These are phyloP conservation scores for Leccinum brunneo-olivaceum DNA, from an alignment of 1,284 basidiomycete species.

Conservation along the genomic window DNA sequence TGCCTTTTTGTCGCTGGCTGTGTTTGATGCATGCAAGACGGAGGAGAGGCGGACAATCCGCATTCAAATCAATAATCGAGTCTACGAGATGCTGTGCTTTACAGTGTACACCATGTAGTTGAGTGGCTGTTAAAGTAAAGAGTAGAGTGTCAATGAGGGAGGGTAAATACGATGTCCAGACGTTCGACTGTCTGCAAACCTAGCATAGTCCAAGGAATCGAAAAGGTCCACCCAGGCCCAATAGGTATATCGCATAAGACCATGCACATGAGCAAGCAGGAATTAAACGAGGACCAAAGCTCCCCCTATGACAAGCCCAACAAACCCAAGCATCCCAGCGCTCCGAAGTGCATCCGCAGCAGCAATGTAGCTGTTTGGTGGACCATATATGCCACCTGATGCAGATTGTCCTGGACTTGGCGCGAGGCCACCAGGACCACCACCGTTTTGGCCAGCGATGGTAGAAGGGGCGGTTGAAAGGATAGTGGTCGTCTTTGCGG, in stretches of 20 bases:
- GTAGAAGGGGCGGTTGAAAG: conserved; percentile 53
- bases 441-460: conserved; percentile 46
- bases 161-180: conserved; percentile 18
- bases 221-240: conserved; percentile 13
- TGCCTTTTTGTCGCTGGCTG: conserved; percentile 39
- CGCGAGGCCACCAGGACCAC: conserved; percentile 39
- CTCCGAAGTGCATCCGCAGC: conserved; percentile 42
- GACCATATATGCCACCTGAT: conserved; percentile 45
- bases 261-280: neutral
- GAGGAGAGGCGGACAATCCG: conserved; percentile 1
- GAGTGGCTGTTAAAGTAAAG: conserved; percentile 16
- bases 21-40: conserved; percentile 30
- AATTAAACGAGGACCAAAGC: conserved; percentile 40
- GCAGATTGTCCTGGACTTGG: conserved; percentile 39
- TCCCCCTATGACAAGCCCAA: conserved; percentile 41
- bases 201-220: conserved; percentile 16
- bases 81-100: conserved; percentile 22
- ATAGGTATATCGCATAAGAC: conserved; percentile 11
- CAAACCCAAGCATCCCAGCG: conserved; percentile 27
- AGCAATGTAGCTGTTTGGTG: conserved; percentile 56
- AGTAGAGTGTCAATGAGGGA: conserved; percentile 24
- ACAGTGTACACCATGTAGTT: conserved; percentile 17
- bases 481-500: conserved; percentile 26
- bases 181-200: conserved; percentile 17
- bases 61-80: conserved; percentile 2